A percentile compares a stretch with the other conserved stretches of the same genome.
Conservation (phyloP, 768 basidiomycete species). For the Leccinum variicolor region DNA sequence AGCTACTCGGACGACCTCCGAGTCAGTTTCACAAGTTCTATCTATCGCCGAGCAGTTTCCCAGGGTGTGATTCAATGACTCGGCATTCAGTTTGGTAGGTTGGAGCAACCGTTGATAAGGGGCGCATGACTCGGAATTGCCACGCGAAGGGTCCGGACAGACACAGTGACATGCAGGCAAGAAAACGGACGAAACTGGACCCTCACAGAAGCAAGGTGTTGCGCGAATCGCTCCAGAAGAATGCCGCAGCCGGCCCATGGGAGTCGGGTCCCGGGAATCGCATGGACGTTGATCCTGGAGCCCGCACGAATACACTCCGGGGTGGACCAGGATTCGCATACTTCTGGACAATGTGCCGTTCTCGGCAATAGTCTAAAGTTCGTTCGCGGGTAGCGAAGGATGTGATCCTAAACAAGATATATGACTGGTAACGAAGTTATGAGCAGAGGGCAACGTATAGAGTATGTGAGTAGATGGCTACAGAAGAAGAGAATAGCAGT, state of each 20-base stretch:
- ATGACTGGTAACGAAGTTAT: constrained; percentile 1
- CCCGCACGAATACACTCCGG: neutral
- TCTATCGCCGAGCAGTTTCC: neutral
- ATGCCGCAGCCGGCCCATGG: neutral
- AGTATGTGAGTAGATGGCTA: constrained; percentile 14
- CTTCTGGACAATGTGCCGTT: neutral
- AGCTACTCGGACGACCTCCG: constrained; percentile 1
- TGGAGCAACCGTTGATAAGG: neutral
- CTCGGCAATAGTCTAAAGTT: neutral
- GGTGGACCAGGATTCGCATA: constrained; percentile 3
- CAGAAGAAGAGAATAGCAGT: constrained; percentile 8
- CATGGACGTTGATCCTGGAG: constrained; percentile 2
- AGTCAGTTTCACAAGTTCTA: neutral
- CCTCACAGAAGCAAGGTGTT: constrained; percentile 1
- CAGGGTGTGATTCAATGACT: neutral
- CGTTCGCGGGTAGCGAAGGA: neutral
- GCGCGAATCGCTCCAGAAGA: constrained; percentile 3
- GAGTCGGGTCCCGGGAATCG: neutral
- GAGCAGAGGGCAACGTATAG: constrained; percentile 4
- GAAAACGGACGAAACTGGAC: neutral
- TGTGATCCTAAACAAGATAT: neutral
- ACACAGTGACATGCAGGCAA: no score
- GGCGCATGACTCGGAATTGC: neutral
- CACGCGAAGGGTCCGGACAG: neutral
- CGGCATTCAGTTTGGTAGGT: neutral